phyloP scores from a whole-genome alignment of 23 red algal species.

The Gracilaria caudata region DNA sequence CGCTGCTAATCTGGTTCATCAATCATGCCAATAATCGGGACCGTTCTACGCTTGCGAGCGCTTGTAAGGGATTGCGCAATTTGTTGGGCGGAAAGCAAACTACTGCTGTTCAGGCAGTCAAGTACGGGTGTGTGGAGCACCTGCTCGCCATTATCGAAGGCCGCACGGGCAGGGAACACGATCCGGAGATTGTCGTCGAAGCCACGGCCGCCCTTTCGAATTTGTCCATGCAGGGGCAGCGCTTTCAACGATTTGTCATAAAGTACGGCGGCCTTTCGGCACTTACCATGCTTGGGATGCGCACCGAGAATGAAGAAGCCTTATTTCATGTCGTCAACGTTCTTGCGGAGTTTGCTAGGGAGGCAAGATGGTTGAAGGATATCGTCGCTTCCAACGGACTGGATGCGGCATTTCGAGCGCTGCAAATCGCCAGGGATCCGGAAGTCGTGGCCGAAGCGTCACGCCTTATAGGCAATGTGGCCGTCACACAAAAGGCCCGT shows the following conservation, averaged over 20 bases:
- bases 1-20: constrained; percentile 41
- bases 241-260: constrained; percentile 69
- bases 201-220: constrained; percentile 60
- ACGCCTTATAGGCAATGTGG: constrained; percentile 65
- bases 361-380: constrained; percentile 52
- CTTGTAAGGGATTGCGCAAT: constrained; percentile 48
- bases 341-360: constrained; percentile 54
- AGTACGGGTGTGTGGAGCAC: constrained; percentile 62
- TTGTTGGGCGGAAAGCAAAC: constrained; percentile 35
- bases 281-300: constrained; percentile 40
- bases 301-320: constrained; percentile 52
- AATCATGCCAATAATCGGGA: constrained; percentile 38
- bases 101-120: constrained; percentile 56
- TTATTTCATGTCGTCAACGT: constrained; percentile 72
- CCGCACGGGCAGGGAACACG: constrained; percentile 18
- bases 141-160: constrained; percentile 54
- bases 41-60: constrained; percentile 27
- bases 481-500: constrained; percentile 54
- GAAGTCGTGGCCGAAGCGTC: constrained; percentile 71
- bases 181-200: constrained; percentile 52
- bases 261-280: constrained; percentile 50
- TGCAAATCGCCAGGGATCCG: constrained; percentile 35
- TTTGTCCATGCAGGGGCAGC: constrained; percentile 39
- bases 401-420: constrained; percentile 42
- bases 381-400: constrained; percentile 52